Base-by-base conservation (phyloP, 768 basidiomycete genomes). In the Boletus coccyginus region DNA sequence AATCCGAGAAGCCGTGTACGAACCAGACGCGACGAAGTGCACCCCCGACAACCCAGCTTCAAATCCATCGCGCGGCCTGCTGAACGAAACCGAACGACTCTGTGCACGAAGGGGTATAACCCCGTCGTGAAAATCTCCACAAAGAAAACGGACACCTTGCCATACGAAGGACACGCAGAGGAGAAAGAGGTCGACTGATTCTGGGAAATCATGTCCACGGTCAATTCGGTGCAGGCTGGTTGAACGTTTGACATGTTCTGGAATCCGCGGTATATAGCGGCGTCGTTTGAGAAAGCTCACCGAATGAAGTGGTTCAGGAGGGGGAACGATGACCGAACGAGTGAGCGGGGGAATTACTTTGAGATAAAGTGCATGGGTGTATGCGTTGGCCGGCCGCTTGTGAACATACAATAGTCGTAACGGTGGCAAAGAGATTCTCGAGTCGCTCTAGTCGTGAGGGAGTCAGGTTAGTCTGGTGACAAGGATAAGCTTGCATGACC, bases 291-390 rank as follows among this genome's bases (percentile, higher is more conserved):
- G 36, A 33, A 33, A 33, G 21, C 21, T 21, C 21, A n/a, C n/a
- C n/a, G n/a, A n/a, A n/a, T 10, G 35, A 14, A 16, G 14, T 40
- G 39, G 7, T 40, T 40, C n/a, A 9, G 39, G n/a, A 40, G 38
- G 5, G 5, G 35, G 35, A 14, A 14, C 35, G 7, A 35, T 46
- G 29, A n/a, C 29, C 21, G 12, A 52, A 52, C 13, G 44, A 44
- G 31, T 55, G 32, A 27, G 36, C 40, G n/a, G 2, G 51, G 45
- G 5, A n/a, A 56, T 51, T 14, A 51, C 55, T 29, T 51, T 38
- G 11, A 51, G 44, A 29, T 4, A 27, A 31, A 56, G 55, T n/a
- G n/a, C n/a, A n/a, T n/a, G 44, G 27, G 36, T 51, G 55, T 50
- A 51, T 55, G 16, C 8, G 38, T 17, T 17, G 17, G 38, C 17